Conservation (phyloP, 2,329 filamentous ascomycete genomes). For the Claviceps paspali region DNA sequence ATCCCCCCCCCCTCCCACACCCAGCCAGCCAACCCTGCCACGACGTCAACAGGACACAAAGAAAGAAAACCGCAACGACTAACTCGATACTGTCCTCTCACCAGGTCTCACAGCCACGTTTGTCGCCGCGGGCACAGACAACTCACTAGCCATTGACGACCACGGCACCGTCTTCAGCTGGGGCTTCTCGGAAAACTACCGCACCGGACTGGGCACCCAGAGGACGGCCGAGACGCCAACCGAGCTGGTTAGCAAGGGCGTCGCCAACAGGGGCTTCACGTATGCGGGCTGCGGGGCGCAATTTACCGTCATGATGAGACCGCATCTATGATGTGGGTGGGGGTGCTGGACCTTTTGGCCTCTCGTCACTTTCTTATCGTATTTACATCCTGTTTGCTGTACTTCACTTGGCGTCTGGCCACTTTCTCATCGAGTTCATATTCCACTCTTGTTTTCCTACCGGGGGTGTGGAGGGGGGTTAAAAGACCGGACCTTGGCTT, state of each 20-base stretch:
- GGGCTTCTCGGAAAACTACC: slow-evolving; percentile 59
- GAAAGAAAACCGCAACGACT: too few relatives aligned
- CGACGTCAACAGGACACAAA: too few relatives aligned
- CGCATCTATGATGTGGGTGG: not conserved
- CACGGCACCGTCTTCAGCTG: slow-evolving; percentile 54
- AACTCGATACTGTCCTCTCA: too few relatives aligned
- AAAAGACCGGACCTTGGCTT: too few relatives aligned
- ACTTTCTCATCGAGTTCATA: too few relatives aligned
- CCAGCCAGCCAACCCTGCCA: not conserved
- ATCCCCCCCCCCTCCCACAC: not conserved
- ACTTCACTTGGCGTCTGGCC: too few relatives aligned
- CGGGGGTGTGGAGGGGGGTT: too few relatives aligned
- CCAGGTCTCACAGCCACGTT: slow-evolving; percentile 7
- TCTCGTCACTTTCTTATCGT: not conserved
- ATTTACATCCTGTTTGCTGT: too few relatives aligned
- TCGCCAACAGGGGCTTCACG: slow-evolving; percentile 2
- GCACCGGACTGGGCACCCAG: slow-evolving; percentile 51
- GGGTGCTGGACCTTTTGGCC: too few relatives aligned
- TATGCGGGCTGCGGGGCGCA: slow-evolving; percentile 5
- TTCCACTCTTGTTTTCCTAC: too few relatives aligned
- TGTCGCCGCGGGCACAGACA: slow-evolving; percentile 49
- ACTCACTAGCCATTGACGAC: slow-evolving; percentile 48
- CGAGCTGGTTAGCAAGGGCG: slow-evolving; percentile 1
- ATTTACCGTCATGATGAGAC: slow-evolving; percentile 4
- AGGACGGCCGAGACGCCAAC: slow-evolving; percentile 2